Percentiles rank a stretch among this genome's conserved stretches.
These are phyloP conservation scores for Myochromella boudieri DNA, from an alignment of 768 basidiomycete genomes.

Conservation along the genomic window DNA sequence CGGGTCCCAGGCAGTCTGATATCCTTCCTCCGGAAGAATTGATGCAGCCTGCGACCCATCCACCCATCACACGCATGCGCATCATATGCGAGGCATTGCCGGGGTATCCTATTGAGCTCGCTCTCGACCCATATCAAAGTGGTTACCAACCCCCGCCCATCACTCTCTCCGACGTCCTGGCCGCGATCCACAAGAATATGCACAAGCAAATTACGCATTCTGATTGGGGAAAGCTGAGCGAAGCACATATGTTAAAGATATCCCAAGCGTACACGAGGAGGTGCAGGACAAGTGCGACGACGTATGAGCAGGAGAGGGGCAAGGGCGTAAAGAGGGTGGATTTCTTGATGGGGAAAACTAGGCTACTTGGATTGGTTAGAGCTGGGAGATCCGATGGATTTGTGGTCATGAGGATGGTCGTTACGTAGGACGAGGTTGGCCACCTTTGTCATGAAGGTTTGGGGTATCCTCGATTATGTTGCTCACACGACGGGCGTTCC, in stretches of 20 bases:
- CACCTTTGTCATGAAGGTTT: too few species aligned
- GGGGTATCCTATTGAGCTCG: conserved; percentile 61
- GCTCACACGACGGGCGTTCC: too few species aligned
- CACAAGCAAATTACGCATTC: conserved; percentile 41
- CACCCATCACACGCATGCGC: conserved; percentile 50
- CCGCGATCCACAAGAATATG: conserved; percentile 47
- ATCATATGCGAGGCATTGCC: conserved; percentile 58
- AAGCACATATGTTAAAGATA: conserved; percentile 29
- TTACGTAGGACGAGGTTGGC: too few species aligned
- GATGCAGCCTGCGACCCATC: conserved; percentile 53
- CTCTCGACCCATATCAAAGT: conserved; percentile 29
- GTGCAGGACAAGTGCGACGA: conserved; percentile 30
- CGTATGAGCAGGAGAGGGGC: conserved; percentile 35
- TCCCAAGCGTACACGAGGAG: conserved; percentile 37
- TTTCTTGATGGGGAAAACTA: conserved; percentile 47
- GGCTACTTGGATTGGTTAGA: conserved; percentile 49
- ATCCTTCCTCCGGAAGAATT: conserved; percentile 46
- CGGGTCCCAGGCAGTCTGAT: conserved; percentile 36
- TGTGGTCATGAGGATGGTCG: conserved; percentile 33
- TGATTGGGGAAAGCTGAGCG: conserved; percentile 36
- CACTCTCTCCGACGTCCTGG: conserved; percentile 58
- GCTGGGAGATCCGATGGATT: conserved; percentile 33
- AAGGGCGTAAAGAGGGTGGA: conserved; percentile 63
- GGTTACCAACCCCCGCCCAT: conserved; percentile 39
- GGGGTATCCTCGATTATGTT: too few species aligned